Conservation (phyloP, 345 rosid species). For the Populus tremula region DNA sequence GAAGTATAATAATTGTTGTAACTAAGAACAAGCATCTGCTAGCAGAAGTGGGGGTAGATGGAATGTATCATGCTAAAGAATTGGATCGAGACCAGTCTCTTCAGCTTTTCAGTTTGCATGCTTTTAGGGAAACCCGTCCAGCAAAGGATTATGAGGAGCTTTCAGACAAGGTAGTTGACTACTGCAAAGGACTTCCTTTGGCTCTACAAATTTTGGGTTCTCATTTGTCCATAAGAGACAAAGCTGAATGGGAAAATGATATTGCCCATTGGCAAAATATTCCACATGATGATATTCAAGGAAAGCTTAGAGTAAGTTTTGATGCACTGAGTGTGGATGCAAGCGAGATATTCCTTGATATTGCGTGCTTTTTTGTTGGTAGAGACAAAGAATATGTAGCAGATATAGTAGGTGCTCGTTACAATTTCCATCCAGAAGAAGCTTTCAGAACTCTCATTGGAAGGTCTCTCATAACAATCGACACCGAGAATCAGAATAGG, state of each 20-base stretch:
- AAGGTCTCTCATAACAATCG: too few species aligned
- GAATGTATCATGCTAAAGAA: neutral
- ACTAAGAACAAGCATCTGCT: neutral
- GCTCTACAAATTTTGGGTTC: conserved; percentile 1
- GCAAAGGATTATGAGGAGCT: neutral
- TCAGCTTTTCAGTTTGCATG: neutral
- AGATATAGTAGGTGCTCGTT: too few species aligned
- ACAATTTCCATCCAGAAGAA: too few species aligned
- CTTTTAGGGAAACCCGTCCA: neutral
- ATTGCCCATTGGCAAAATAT: too few species aligned
- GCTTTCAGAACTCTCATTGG: too few species aligned
- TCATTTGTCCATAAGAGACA: neutral
- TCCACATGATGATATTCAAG: too few species aligned
- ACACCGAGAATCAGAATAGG: too few species aligned
- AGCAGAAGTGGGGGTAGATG: neutral
- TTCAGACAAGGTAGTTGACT: neutral
- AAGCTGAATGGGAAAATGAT: neutral
- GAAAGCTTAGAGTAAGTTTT: too few species aligned
- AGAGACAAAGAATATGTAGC: too few species aligned
- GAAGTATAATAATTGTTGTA: neutral
- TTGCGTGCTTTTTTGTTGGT: too few species aligned
- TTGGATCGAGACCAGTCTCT: neutral
- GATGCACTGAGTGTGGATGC: too few species aligned
- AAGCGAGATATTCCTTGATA: too few species aligned
- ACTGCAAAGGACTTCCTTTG: neutral